Evolutionary conservation across 2,329 filamentous ascomycete genomes (phyloP), one percentile per base, ranked within the genome.

Genomic region (Metarhizium guizhouense): DNA sequence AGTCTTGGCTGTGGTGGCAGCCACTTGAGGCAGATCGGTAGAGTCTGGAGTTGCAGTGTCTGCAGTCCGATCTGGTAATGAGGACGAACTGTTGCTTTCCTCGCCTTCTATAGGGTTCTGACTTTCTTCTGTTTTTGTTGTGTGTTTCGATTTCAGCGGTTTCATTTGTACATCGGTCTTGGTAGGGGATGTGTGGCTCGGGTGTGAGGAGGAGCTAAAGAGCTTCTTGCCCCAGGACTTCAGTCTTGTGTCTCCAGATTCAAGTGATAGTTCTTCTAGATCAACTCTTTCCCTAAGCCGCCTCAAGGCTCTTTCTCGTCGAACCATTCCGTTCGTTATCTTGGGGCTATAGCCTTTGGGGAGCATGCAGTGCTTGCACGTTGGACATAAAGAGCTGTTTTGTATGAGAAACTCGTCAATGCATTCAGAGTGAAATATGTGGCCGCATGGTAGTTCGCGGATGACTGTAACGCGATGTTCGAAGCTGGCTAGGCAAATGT

Each of bases 341-440:
- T 78, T 77, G 0, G 86, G 85, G 55, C 83, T 85, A 63, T 82
- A 82, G 0, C 89, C 74, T 62, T 68, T 64, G 6, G 92, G 91
- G 1, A 96, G 73, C 64, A 92, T 89, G 52, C 82, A 88, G 58
- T 86, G 82, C 69, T 96, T 96, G 76, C 94, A 99, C 63, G 95
- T 76, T 0, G 94, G 93, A 65, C 94, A 99, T 2, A 96, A 77
- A 18, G 89, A 95, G 66, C 88, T 95, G 66, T 87, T 86, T 54
- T 84, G 79, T 47, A 80, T 78, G 13, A 97, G 76, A 64, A 94
- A 96, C 25, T 85, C 81, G 65, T 97, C 92, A 60, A 97, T 92
- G 65, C 94, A 99, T 60, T 88, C 86, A 0, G 89, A 87, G 62
- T 99, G 93, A 70, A 92, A 99, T 56, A 97, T 93, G 68, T 99